phyloP scores from a whole-genome alignment of 169 alveolate genomes.

The Plasmodium malariae region DNA sequence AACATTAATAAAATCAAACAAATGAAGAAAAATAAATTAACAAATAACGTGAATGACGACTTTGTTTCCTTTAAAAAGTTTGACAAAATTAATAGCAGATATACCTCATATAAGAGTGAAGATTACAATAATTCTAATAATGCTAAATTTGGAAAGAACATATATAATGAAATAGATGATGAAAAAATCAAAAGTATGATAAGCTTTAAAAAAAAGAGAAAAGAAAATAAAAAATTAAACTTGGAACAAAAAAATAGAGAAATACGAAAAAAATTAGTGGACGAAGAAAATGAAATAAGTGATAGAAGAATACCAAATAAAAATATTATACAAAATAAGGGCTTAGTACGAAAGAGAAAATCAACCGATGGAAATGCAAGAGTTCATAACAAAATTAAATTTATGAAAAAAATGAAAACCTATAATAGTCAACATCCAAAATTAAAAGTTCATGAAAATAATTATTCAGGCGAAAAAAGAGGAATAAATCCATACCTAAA shows the following conservation, averaged over 20 bases:
- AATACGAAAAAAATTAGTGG: slow-evolving; percentile 76
- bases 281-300: slow-evolving; percentile 77
- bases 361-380: slow-evolving; percentile 95
- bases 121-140: slow-evolving; percentile 69
- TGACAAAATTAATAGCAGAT: slow-evolving; percentile 56
- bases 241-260: slow-evolving; percentile 60
- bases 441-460: slow-evolving; percentile 80
- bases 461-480: slow-evolving; percentile 89
- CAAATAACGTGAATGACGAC: slow-evolving; percentile 53
- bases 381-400: slow-evolving; percentile 92
- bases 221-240: slow-evolving; percentile 42
- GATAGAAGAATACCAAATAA: slow-evolving; percentile 78
- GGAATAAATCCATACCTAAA: slow-evolving; percentile 88
- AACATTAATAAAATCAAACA: slow-evolving; percentile 71
- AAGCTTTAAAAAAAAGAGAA: slow-evolving; percentile 74
- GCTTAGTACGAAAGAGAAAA: slow-evolving; percentile 93
- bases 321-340: slow-evolving; percentile 92
- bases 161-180: slow-evolving; percentile 51
- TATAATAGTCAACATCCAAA: slow-evolving; percentile 81
- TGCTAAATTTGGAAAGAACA: not conserved
- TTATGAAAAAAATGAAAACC: slow-evolving; percentile 88
- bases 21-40: slow-evolving; percentile 53
- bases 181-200: slow-evolving; percentile 76
- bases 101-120: slow-evolving; percentile 10
- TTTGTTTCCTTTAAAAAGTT: slow-evolving; percentile 76